A percentile compares a stretch with the other conserved stretches of the same genome.
Conservation (phyloP, 2,329 filamentous ascomycete species). For the Corinectria fuckeliana region DNA sequence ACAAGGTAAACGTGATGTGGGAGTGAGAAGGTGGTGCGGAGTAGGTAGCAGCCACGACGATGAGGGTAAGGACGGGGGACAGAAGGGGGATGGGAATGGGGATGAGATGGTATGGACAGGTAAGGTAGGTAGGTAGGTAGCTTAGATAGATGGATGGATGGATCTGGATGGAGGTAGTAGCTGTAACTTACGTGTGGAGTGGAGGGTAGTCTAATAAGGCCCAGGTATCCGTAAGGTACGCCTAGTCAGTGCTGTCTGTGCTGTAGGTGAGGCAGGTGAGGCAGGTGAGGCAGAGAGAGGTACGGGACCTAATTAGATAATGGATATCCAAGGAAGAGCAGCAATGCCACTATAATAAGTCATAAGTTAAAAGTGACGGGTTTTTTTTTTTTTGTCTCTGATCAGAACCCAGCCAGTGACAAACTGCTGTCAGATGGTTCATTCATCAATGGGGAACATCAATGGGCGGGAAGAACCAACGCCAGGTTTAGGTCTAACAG, state of each 20-base stretch:
- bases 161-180: too few relatives aligned
- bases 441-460: background rate
- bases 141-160: too few relatives aligned
- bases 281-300: background rate
- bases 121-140: background rate
- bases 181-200: background rate
- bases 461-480: background rate
- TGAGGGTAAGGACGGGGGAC: background rate
- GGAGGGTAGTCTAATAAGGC: too few relatives aligned
- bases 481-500: background rate
- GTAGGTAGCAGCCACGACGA: background rate
- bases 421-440: background rate
- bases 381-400: background rate
- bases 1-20: background rate
- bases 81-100: background rate
- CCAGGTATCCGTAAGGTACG: too few relatives aligned
- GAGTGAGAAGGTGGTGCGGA: background rate
- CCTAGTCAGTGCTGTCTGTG: too few relatives aligned
- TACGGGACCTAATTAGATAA: background rate
- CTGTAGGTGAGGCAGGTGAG: background rate
- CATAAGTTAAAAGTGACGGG: background rate
- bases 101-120: slow-evolving; percentile 5
- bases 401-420: background rate
- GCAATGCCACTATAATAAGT: background rate
- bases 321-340: background rate